Conservation (phyloP, 495 filamentous ascomycete genomes). For the Trichoderma orchidacearum region DNA sequence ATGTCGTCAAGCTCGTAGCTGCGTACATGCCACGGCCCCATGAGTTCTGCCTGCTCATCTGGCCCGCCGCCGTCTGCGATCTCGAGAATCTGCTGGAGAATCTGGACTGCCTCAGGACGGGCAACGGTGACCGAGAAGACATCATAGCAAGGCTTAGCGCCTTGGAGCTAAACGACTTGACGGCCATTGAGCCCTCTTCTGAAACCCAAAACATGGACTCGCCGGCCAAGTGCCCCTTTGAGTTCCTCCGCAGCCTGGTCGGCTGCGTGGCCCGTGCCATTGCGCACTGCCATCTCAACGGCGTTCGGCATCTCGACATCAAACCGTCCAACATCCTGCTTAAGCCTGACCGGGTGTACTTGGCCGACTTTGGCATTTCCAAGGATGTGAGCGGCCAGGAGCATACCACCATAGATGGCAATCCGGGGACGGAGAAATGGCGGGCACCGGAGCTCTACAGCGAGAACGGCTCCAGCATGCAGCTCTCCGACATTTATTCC, state of each 20-base stretch:
- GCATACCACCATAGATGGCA: conserved; percentile 19
- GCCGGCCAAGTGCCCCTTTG: conserved; percentile 10
- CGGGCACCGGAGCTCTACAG: conserved; percentile 18
- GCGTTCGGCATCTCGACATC: conserved; percentile 27
- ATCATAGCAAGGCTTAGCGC: conserved; percentile 13
- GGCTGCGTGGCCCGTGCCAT: conserved; percentile 26
- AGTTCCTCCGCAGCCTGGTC: conserved; percentile 17
- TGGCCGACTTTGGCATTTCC: conserved; percentile 30
- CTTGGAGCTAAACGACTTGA: conserved; percentile 16
- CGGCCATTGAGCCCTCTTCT: conserved; percentile 6
- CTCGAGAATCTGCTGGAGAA: conserved; percentile 22
- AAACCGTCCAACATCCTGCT: conserved; percentile 30
- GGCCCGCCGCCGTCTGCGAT: conserved; percentile 28
- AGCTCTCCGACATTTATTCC: conserved; percentile 22
- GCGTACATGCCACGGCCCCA: conserved; percentile 19
- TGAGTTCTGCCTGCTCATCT: conserved; percentile 23
- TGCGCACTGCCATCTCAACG: conserved; percentile 22
- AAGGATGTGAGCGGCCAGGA: conserved; percentile 19
- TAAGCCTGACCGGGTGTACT: conserved; percentile 19
- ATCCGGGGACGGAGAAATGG: conserved; percentile 20
- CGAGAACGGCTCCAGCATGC: conserved; percentile 20
- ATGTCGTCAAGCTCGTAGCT: conserved; percentile 27
- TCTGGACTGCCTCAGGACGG: conserved; percentile 16
- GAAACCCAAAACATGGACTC: not conserved
- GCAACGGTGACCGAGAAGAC: conserved; percentile 17